Percentiles rank a stretch among this genome's conserved stretches.
Conservation (phyloP, 495 filamentous ascomycete species). For the Sordaria brevicollis region DNA sequence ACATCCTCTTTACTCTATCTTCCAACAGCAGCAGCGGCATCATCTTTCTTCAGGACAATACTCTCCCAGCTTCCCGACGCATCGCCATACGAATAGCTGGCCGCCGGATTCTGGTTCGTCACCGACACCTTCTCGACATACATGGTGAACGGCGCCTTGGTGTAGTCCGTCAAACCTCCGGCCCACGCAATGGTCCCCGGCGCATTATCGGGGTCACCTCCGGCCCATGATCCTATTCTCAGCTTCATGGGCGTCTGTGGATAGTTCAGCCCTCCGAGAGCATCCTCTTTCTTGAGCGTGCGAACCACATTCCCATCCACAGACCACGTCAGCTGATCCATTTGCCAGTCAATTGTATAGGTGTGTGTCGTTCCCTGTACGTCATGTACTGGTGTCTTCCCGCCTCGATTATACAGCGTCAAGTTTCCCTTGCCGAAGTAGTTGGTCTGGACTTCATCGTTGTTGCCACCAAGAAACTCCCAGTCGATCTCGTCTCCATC, state of each 20-base stretch:
- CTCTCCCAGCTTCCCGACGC: constrained; percentile 56
- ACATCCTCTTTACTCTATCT: neutral
- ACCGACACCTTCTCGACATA: constrained; percentile 58
- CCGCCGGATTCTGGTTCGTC: constrained; percentile 59
- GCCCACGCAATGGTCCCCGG: constrained; percentile 80
- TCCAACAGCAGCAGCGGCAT: neutral
- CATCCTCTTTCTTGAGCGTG: constrained; percentile 48
- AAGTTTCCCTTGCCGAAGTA: constrained; percentile 90
- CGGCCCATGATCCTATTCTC: constrained; percentile 73
- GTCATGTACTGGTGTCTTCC: constrained; percentile 46
- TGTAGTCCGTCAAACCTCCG: constrained; percentile 64
- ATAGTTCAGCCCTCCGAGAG: constrained; percentile 53
- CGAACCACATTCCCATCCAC: constrained; percentile 62
- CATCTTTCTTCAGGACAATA: constrained; percentile 30
- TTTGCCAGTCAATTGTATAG: constrained; percentile 78
- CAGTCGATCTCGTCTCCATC: constrained; percentile 90
- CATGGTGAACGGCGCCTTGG: constrained; percentile 71
- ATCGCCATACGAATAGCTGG: constrained; percentile 59
- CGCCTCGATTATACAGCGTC: constrained; percentile 58
- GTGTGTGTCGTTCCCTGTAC: constrained; percentile 59
- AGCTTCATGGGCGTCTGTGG: constrained; percentile 81
- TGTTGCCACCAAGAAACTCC: constrained; percentile 60
- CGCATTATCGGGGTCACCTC: constrained; percentile 58
- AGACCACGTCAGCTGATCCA: constrained; percentile 61
- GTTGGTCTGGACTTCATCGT: constrained; percentile 67